Evolutionary conservation across 441 rosid species (phyloP), one percentile per base, ranked within the genome.

Genomic region (Adansonia grandidieri): DNA sequence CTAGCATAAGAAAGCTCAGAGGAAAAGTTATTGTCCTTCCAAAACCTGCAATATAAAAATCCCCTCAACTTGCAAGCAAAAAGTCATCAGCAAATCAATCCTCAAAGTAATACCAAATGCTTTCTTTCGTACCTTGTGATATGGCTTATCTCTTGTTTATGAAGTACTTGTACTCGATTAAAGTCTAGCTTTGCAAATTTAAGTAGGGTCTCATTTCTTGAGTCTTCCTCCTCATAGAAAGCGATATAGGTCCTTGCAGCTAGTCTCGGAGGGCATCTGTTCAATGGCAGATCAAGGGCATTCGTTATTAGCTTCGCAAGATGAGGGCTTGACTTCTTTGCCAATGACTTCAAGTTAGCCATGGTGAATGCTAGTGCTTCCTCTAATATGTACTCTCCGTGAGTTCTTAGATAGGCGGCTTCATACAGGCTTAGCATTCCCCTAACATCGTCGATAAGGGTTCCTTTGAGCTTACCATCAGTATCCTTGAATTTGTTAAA

Each of bases 391-490:
- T 6, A 2, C 28, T 72, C 75, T 28, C 62, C 75, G 4, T 71
- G 62, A 8, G 15, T 42, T 48, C 80, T 66, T 2, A 81, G 32
- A 48, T 73, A n/a, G 56, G 74, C 69, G 3, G 83, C 78, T 73
- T 81, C 81, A 51, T 73, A 81, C 2, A 74, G 54, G 47, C 76
- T 68, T 10, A 73, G 58, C 58, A 81, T 73, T n/a, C 73, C 73
- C 42, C 19, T 69, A 22, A 22, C 57, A 13, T 69, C 73, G 3
- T 9, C 13, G 5, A 42, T 2, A 3, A 81, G 63, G 6, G 19
- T 0, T 58, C 67, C 56, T 24, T 44, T 73, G 19, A 81, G 53
- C 45, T n/a, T 66, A 11, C 81, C 73, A 3, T 54, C 37, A 3
- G 10, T 14, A 28, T 78, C 73, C 50, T 13, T 78, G 76, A 82